A percentile compares a stretch with the other conserved stretches of the same genome.
phyloP scores from a whole-genome alignment of 768 basidiomycete species.

The Cystofilobasidium bisporidii region DNA sequence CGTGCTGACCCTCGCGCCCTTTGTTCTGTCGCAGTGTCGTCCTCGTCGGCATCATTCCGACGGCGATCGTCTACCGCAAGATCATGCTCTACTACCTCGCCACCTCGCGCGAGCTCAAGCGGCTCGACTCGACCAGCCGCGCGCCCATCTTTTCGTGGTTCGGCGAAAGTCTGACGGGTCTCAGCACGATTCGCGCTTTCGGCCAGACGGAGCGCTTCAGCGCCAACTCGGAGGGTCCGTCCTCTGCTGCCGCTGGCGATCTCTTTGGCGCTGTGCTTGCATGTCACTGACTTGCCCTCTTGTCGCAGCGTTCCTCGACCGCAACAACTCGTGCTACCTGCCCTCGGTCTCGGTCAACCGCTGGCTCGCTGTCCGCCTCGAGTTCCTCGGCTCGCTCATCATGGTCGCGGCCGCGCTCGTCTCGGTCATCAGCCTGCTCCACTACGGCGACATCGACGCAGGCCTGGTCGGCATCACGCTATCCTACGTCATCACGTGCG shows the following conservation, averaged over 20 bases:
- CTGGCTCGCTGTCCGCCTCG: constrained; percentile 75
- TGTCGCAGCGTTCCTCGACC: constrained; percentile 47
- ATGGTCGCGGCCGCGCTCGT: constrained; percentile 62
- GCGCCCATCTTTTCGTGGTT: constrained; percentile 74
- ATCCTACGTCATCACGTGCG: constrained; percentile 58
- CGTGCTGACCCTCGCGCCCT: neutral
- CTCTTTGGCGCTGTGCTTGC: neutral
- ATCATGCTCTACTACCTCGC: constrained; percentile 69
- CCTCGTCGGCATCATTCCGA: neutral
- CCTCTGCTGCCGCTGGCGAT: too few relatives aligned
- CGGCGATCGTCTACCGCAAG: constrained; percentile 59
- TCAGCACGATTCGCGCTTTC: constrained; percentile 38
- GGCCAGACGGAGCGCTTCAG: constrained; percentile 33
- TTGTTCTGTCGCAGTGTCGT: too few relatives aligned
- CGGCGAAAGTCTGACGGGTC: constrained; percentile 37
- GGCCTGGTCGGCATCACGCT: constrained; percentile 78
- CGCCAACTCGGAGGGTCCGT: constrained; percentile 2
- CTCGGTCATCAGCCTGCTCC: constrained; percentile 60
- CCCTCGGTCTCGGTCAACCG: constrained; percentile 48
- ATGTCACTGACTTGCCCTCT: neutral
- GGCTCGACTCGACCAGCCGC: constrained; percentile 53
- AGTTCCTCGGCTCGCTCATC: constrained; percentile 71
- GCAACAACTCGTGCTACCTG: constrained; percentile 69
- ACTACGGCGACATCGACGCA: constrained; percentile 64
- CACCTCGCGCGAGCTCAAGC: constrained; percentile 40